phyloP scores from a whole-genome alignment of 2,329 filamentous ascomycete species.

The Neofusicoccum sp. region DNA sequence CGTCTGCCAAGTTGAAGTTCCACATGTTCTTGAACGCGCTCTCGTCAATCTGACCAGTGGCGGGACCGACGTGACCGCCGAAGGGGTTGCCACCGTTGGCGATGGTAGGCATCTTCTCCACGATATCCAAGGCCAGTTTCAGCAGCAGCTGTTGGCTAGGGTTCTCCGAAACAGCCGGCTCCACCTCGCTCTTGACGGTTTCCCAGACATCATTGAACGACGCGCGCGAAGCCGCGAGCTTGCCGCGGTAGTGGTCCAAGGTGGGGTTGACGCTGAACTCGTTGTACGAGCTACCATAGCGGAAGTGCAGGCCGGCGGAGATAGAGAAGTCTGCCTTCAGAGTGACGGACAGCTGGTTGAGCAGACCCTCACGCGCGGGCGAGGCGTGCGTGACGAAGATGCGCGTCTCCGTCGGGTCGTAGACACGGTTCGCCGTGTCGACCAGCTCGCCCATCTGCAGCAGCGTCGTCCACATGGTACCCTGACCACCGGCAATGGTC shows the following conservation, averaged over 20 bases:
- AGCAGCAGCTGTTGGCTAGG: slow-evolving; percentile 90
- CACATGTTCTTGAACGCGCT: slow-evolving; percentile 99
- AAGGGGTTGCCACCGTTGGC: slow-evolving; percentile 97
- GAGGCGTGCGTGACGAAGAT: slow-evolving; percentile 97
- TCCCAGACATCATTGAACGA: slow-evolving; percentile 99
- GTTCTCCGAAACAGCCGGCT: slow-evolving; percentile 90
- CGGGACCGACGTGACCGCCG: slow-evolving; percentile 74
- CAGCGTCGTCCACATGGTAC: slow-evolving; percentile 99
- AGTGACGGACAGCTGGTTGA: slow-evolving; percentile 96
- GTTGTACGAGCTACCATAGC: slow-evolving; percentile 98
- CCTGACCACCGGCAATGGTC: slow-evolving; percentile 95
- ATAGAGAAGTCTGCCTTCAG: slow-evolving; percentile 98
- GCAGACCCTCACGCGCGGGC: slow-evolving; percentile 88
- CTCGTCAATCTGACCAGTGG: slow-evolving; percentile 89
- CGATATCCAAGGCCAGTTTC: slow-evolving; percentile 85
- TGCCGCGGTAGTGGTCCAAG: slow-evolving; percentile 95
- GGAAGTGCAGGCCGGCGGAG: slow-evolving; percentile 95
- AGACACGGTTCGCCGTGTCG: slow-evolving; percentile 96
- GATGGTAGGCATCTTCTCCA: slow-evolving; percentile 96
- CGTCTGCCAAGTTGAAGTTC: slow-evolving; percentile 99
- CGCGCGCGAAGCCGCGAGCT: slow-evolving; percentile 94
- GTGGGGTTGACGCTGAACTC: slow-evolving; percentile 99
- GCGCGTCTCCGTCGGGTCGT: slow-evolving; percentile 95
- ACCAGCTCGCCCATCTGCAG: slow-evolving; percentile 98
- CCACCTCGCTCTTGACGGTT: slow-evolving; percentile 93